Evolutionary conservation across 306 rosid species (phyloP).

Genomic region (Prunus kanzakura): DNA sequence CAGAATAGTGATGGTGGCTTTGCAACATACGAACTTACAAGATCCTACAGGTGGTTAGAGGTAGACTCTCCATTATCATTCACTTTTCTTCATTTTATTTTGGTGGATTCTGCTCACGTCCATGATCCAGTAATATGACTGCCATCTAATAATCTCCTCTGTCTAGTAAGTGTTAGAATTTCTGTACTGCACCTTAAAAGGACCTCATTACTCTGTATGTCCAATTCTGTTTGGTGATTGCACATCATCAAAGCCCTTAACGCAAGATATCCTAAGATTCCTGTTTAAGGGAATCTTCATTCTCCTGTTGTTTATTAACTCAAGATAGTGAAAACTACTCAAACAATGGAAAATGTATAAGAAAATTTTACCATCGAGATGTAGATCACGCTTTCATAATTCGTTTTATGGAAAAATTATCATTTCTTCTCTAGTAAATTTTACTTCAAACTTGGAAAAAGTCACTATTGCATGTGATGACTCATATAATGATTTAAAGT

Average conservation of each 20-base stretch:
- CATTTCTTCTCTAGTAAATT: not conserved
- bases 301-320: not conserved
- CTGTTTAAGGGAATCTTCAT: not conserved
- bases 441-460: not conserved
- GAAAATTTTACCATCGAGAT: not conserved
- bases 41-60: conserved; percentile 95
- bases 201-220: not conserved
- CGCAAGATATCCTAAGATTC: not conserved
- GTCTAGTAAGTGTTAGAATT: not conserved
- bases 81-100: not conserved
- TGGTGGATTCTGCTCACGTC: conserved; percentile 17
- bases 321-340: not conserved
- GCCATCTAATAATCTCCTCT: conserved; percentile 11
- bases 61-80: conserved; percentile 30
- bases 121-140: not conserved
- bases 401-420: not conserved
- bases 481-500: not conserved
- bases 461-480: not conserved
- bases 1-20: conserved; percentile 85
- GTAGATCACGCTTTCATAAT: not conserved
- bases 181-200: not conserved
- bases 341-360: not conserved
- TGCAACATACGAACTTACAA: conserved; percentile 88
- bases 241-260: not conserved
- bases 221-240: conserved; percentile 2